Percentiles rank a stretch among this genome's conserved stretches.
These are phyloP conservation scores for Psophocarpus tetragonolobus DNA, from an alignment of 306 rosid species.

Conservation along the genomic window DNA sequence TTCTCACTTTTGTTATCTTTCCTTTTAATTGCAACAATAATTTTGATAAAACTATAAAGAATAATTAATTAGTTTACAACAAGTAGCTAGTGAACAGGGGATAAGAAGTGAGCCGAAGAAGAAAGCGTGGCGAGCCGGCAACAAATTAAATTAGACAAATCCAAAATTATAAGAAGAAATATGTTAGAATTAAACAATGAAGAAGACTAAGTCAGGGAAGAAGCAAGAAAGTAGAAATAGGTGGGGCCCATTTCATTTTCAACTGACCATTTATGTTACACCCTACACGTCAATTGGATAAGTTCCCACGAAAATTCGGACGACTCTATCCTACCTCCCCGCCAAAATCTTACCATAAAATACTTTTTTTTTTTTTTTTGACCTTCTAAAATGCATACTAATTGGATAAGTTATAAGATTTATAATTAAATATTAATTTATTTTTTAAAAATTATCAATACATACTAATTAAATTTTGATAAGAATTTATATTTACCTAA, in stretches of 20 bases:
- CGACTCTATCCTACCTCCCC: slow-evolving; percentile 18
- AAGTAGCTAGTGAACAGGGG: too few species aligned
- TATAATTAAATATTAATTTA: too few species aligned
- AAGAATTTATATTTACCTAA: too few species aligned
- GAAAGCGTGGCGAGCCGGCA: background rate
- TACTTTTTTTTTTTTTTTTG: too few species aligned
- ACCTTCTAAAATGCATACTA: too few species aligned
- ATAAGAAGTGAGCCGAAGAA: slow-evolving; percentile 2
- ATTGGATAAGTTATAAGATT: too few species aligned
- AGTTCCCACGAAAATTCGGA: slow-evolving; percentile 33
- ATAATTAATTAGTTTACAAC: background rate
- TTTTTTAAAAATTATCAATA: too few species aligned
- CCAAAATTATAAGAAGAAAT: slow-evolving; percentile 8
- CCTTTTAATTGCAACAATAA: too few species aligned
- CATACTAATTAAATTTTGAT: too few species aligned
- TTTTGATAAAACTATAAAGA: background rate
- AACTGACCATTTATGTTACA: background rate
- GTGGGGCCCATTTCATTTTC: slow-evolving; percentile 18
- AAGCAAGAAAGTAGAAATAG: background rate
- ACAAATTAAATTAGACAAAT: background rate
- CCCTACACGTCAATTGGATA: slow-evolving; percentile 46
- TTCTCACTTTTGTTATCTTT: background rate
- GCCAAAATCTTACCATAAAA: background rate
- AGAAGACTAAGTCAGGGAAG: background rate
- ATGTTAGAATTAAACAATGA: background rate